A percentile compares a stretch with the other conserved stretches of the same genome.
phyloP scores from a whole-genome alignment of 805 yeast species.

The Cyberlindnera maritima region DNA sequence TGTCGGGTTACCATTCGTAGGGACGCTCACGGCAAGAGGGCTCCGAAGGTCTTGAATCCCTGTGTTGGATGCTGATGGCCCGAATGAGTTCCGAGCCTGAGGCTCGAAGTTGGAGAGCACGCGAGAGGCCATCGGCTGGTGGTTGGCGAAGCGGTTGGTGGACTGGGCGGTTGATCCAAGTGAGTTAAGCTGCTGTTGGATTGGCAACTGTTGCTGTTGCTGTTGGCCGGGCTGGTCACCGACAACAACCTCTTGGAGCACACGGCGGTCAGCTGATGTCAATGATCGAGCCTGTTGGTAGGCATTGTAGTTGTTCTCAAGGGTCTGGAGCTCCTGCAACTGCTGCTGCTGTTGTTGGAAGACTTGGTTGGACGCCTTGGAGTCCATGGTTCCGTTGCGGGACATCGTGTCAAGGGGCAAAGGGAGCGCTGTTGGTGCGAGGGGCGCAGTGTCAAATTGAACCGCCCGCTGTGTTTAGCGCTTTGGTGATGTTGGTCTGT shows the following conservation, averaged over 20 bases:
- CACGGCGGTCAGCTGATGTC: conserved; percentile 33
- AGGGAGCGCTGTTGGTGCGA: not conserved
- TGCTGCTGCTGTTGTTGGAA: conserved; percentile 47
- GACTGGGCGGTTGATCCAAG: conserved; percentile 9
- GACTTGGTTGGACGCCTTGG: conserved; percentile 33
- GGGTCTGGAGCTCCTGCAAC: conserved; percentile 43
- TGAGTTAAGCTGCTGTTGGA: conserved; percentile 10
- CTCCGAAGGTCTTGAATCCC: conserved; percentile 40
- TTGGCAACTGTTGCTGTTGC: conserved; percentile 13
- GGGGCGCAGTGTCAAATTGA: not conserved
- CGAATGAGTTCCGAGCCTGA: not conserved
- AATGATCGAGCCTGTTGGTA: conserved; percentile 42
- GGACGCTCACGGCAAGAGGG: conserved; percentile 49
- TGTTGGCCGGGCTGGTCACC: conserved; percentile 13
- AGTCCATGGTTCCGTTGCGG: conserved; percentile 36
- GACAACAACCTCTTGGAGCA: conserved; percentile 15
- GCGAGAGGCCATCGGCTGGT: conserved; percentile 6
- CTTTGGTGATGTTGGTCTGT: not conserved
- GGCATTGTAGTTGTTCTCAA: conserved; percentile 38
- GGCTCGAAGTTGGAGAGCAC: conserved; percentile 1
- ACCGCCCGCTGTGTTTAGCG: not conserved
- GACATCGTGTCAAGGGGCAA: conserved; percentile 23
- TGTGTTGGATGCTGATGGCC: conserved; percentile 3
- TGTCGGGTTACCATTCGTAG: conserved; percentile 72
- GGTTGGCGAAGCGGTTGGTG: conserved; percentile 5